phyloP scores from a whole-genome alignment of 1,284 basidiomycete species.

The Irpex sp. region DNA sequence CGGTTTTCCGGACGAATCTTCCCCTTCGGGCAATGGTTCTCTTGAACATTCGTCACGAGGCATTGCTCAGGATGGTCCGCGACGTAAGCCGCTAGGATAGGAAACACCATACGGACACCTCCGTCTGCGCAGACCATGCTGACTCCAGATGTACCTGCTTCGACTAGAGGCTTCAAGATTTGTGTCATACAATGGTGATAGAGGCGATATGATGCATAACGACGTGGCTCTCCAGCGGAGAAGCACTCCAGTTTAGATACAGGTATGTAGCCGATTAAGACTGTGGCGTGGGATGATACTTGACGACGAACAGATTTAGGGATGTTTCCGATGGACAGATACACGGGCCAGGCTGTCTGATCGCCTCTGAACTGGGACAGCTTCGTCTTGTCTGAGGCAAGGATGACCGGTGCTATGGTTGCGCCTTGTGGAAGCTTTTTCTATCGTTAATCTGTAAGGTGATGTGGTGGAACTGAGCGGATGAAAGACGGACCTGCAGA shows the following conservation, averaged over 20 bases:
- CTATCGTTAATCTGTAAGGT: conserved; percentile 1
- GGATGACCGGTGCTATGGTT: conserved; percentile 19
- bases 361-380: conserved; percentile 18
- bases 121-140: conserved; percentile 24
- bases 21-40: conserved; percentile 19
- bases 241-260: conserved; percentile 18
- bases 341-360: conserved; percentile 21
- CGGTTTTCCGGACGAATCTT: conserved; percentile 10
- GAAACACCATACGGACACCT: conserved; percentile 15
- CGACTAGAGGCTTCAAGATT: conserved; percentile 16
- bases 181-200: conserved; percentile 25
- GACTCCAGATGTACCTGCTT: conserved; percentile 20
- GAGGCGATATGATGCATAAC: conserved; percentile 15
- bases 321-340: conserved; percentile 23
- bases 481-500: conserved; percentile 14
- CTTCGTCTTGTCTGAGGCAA: conserved; percentile 17
- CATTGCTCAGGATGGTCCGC: conserved; percentile 25
- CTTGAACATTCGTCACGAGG: conserved; percentile 16
- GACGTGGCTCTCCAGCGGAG: conserved; percentile 9
- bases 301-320: conserved; percentile 16
- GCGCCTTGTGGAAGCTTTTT: conserved; percentile 13
- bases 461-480: too few species aligned
- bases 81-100: conserved; percentile 22
- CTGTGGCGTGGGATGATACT: conserved; percentile 14
- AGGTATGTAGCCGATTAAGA: conserved; percentile 26